phyloP scores from a whole-genome alignment of 2,329 filamentous ascomycete species.

The Dactylellina cionopaga region DNA sequence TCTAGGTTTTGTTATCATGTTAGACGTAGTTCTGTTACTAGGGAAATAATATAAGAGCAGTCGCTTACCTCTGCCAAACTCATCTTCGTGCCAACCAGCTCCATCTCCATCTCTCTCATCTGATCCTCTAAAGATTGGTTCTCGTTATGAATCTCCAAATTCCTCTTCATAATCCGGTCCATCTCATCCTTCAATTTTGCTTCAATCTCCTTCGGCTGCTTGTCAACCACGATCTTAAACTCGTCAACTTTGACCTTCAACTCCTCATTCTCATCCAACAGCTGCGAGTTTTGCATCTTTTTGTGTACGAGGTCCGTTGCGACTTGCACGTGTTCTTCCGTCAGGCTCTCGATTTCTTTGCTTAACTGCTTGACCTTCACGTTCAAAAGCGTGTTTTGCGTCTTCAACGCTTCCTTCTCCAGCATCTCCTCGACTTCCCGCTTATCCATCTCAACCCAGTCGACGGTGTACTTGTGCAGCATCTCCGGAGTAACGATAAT shows the following conservation, averaged over 20 bases:
- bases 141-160: conserved; percentile 92
- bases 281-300: conserved; percentile 91
- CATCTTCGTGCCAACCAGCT: conserved; percentile 93
- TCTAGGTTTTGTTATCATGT: conserved; percentile 18
- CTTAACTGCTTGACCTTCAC: conserved; percentile 84
- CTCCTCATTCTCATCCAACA: conserved; percentile 89
- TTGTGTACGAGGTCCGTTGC: conserved; percentile 90
- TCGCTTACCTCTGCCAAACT: conserved; percentile 81
- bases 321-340: conserved; percentile 87
- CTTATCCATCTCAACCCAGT: conserved; percentile 94
- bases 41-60: neutral
- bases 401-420: conserved; percentile 79
- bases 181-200: conserved; percentile 82
- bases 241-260: conserved; percentile 85
- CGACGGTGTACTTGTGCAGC: conserved; percentile 79
- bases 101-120: conserved; percentile 88
- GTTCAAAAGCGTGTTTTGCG: conserved; percentile 73
- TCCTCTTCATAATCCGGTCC: conserved; percentile 89
- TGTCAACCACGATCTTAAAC: conserved; percentile 84
- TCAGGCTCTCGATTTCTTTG: conserved; percentile 85
- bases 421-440: conserved; percentile 81
- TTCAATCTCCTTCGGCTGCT: conserved; percentile 89
- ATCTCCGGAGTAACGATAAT: conserved; percentile 85
- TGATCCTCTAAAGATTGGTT: conserved; percentile 89
- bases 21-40: conserved; percentile 54